Evolutionary conservation across 192 early-diverging fungal genomes (phyloP), one percentile per base, ranked within the genome.

Genomic region (Coemansia sp.): DNA sequence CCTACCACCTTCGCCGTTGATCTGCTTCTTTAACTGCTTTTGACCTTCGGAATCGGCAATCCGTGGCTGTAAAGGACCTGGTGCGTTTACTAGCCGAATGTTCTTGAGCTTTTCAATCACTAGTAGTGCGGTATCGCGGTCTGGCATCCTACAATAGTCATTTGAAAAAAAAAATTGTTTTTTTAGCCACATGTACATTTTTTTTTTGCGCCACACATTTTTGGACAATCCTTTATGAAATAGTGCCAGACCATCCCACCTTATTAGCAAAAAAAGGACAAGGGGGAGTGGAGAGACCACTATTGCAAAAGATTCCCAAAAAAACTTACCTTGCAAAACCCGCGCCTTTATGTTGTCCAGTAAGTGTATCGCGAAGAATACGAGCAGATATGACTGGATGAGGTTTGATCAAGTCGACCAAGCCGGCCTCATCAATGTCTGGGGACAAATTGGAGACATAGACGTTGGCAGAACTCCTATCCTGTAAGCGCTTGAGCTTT

Each of bases 381-480:
- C 90, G 85, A 13, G 88, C 90, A 7, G 92, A 94, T 3, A 93
- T 73, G 27, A 94, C 89, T 0, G 74, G 65, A 69, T 87, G 85
- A 13, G 92, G 91, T 7, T 79, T 70, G 44, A 95, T 88, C 65
- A 95, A 62, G 22, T 88, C 86, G 18, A 87, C 76, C 62, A 95
- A 62, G 22, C 43, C 73, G 36, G 88, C 85, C 72, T 96, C 94
- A 62, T 87, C 90, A 75, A 93, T 88, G 11, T 89, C 86, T 1
- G 90, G 52, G 29, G 94, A 91, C 62, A 96, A 62, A 66, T 96
- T 96, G 38, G 93, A 93, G 18, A 96, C 80, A 67, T 96, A 96
- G 40, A 96, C 87, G 66, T 96, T 93, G 73, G 90, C 90, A 20
- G 92, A 92, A 29, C 68, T 88, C 41, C 86, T 85, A 65, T 90